Percentiles rank a stretch among this genome's conserved stretches.
phyloP scores from a whole-genome alignment of 768 basidiomycete genomes.

The Dacryopinax spathularia region DNA sequence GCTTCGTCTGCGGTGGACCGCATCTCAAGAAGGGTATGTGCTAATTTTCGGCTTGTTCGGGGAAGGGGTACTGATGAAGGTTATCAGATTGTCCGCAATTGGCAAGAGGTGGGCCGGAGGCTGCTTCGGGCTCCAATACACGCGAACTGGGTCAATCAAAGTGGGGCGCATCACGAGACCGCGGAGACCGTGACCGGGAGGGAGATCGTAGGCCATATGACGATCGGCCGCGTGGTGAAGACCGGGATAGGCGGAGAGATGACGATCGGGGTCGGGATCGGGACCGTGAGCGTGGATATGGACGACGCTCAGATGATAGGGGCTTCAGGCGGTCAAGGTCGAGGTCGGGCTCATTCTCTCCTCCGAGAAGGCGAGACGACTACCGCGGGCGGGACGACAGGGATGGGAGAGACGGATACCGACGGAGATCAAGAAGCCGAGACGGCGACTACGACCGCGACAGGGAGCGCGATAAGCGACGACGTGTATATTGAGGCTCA shows the following conservation, averaged over 20 bases:
- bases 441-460: conserved; percentile 18
- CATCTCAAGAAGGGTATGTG: conserved; percentile 75
- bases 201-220: neutral
- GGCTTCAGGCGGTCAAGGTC: neutral
- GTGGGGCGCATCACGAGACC: conserved; percentile 7
- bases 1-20: conserved; percentile 87
- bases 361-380: conserved; percentile 5
- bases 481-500: conserved; percentile 20
- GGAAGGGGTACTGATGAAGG: neutral
- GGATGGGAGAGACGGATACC: conserved; percentile 8
- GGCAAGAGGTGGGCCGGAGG: neutral
- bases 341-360: conserved; percentile 5
- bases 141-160: conserved; percentile 3
- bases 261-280: conserved; percentile 4
- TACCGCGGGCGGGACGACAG: conserved; percentile 2
- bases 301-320: neutral
- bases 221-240: neutral
- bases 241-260: neutral
- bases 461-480: conserved; percentile 22
- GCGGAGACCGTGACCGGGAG: neutral
- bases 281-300: neutral
- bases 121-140: conserved; percentile 9
- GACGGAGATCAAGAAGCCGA: conserved; percentile 19
- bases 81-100: conserved; percentile 14
- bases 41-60: neutral